Base-by-base conservation (phyloP, 257 asterid species). In the Gentiana straminea region DNA sequence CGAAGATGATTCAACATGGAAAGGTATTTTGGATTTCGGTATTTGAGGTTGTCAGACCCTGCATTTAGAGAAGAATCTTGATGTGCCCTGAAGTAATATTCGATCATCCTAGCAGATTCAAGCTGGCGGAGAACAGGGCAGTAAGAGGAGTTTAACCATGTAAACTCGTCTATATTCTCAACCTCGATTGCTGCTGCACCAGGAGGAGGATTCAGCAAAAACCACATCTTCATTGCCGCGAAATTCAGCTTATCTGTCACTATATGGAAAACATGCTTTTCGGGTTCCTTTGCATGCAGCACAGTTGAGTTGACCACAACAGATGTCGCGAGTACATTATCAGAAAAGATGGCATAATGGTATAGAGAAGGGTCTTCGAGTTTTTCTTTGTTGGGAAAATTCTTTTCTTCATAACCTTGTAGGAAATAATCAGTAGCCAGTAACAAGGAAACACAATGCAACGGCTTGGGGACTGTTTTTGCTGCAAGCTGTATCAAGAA, bases 191-290 rank as follows among this genome's bases (percentile, higher is more conserved):
- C 72, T 34, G 87, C 71, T 55, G 91, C 90, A 59, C 83, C 80
- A 62, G 62, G 62, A 13, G 97, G 95, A 60, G 83, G 83, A 72
- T 86, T 86, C 41, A 79, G 81, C 61, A 80, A 79, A 84, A 89
- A 89, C 97, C 97, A 89, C 97, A 86, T 89, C 77, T 68, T 89
- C 97, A 89, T 89, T 55, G 97, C 93, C 44, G 86, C 86, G 60
- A 86, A 80, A 61, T 89, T 89, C 75, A 89, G 74, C 76, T 86
- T 89, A 80, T 86, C 95, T 10, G 97, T 89, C 68, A 89, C 95
- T 63, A 89, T 70, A 65, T 89, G 97, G 72, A 89, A 89, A 44
- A 89, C 93, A 52, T 89, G 95, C 62, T 69, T 86, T 57, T 84
- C 90, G 57, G 94, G 94, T 58, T 89, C 88, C 72, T 80, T 77